Evolutionary conservation across 805 yeast species (phyloP).

Genomic region (Monosporozyma aerobia): DNA sequence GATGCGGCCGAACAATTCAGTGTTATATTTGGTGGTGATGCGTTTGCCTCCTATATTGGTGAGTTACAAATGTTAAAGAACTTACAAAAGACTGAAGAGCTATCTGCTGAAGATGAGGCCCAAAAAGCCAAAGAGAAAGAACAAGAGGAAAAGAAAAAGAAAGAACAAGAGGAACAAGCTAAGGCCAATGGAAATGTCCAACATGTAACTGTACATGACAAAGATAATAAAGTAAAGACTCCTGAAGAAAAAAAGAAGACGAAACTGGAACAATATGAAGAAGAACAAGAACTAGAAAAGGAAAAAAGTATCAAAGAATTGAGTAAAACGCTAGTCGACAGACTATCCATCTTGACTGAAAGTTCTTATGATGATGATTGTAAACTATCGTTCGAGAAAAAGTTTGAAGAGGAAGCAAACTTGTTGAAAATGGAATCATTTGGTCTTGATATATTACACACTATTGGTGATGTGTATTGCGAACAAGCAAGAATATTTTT

Average conservation of each 20-base stretch:
- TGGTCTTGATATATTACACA: constrained; percentile 72
- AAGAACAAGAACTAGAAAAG: constrained; percentile 61
- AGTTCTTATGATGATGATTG: constrained; percentile 58
- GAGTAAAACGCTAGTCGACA: constrained; percentile 45
- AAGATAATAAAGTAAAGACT: background rate
- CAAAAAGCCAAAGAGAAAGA: constrained; percentile 30
- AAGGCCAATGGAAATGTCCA: background rate
- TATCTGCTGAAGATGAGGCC: constrained; percentile 39
- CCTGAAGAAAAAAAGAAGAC: constrained; percentile 32
- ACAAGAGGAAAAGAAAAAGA: constrained; percentile 21
- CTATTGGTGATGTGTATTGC: constrained; percentile 60
- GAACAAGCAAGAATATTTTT: constrained; percentile 57
- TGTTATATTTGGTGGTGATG: constrained; percentile 81
- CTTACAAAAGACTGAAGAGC: constrained; percentile 51
- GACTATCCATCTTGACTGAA: constrained; percentile 48
- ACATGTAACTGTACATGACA: background rate
- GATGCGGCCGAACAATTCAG: constrained; percentile 67
- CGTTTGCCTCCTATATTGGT: constrained; percentile 80
- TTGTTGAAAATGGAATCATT: constrained; percentile 72
- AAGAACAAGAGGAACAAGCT: constrained; percentile 3
- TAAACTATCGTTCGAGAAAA: constrained; percentile 49
- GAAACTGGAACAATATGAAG: constrained; percentile 55
- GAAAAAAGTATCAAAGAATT: constrained; percentile 57
- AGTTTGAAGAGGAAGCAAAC: constrained; percentile 76
- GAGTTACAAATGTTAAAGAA: constrained; percentile 74